Evolutionary conservation across 108 stramenopile genomes (phyloP).

Genomic region (Cylindrotheca closterium): DNA sequence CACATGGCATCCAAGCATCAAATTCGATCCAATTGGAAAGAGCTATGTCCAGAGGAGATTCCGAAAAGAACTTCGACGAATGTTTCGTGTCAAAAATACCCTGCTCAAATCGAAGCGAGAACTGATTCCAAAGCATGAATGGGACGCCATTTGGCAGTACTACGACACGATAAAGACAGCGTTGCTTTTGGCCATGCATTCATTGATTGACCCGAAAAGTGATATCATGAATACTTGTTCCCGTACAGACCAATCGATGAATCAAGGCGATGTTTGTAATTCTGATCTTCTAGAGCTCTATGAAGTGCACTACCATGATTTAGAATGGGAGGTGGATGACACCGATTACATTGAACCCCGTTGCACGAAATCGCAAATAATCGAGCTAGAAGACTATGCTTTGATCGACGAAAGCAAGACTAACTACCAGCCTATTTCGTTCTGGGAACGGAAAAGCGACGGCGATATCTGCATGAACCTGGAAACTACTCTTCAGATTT

Average conservation of each 20-base stretch:
- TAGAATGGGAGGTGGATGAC: slow-evolving; percentile 23
- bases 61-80: slow-evolving; percentile 13
- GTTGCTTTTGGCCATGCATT: slow-evolving; percentile 8
- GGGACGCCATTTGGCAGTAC: slow-evolving; percentile 12
- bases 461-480: slow-evolving; percentile 67
- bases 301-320: slow-evolving; percentile 19
- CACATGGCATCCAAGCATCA: slow-evolving; percentile 41
- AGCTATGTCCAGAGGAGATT: too few species aligned
- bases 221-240: not conserved
- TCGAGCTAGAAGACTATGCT: slow-evolving; percentile 14
- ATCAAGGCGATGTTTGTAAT: slow-evolving; percentile 6
- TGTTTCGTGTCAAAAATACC: slow-evolving; percentile 15
- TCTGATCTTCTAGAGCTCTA: not conserved
- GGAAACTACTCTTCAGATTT: slow-evolving; percentile 78
- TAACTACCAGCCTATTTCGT: slow-evolving; percentile 29
- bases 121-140: slow-evolving; percentile 23
- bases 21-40: too few species aligned
- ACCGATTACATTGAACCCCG: slow-evolving; percentile 12
- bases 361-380: slow-evolving; percentile 17
- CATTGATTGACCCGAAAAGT: not conserved
- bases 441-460: slow-evolving; percentile 8
- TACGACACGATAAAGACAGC: slow-evolving; percentile 9
- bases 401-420: slow-evolving; percentile 17
- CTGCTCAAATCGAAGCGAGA: too few species aligned
- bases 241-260: not conserved